A percentile compares a stretch with the other conserved stretches of the same genome.
These are phyloP conservation scores for Cladophialophora chaetospira DNA, from an alignment of 2,329 filamentous ascomycete species.

Conservation along the genomic window DNA sequence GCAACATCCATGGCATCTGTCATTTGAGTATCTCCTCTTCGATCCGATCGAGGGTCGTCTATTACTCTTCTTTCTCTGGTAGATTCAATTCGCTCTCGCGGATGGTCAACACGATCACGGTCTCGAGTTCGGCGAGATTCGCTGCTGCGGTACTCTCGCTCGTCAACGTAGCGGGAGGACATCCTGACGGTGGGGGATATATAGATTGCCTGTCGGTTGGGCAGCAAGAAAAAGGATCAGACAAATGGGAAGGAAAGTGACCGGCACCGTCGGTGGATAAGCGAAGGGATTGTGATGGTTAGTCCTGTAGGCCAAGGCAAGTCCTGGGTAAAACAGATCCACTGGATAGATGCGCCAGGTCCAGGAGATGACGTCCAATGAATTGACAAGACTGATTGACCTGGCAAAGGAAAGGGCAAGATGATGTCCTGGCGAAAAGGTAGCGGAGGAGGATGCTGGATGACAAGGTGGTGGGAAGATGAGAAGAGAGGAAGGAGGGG, in stretches of 20 bases:
- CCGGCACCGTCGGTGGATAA: conserved; percentile 22
- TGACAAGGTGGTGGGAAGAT: conserved; percentile 10
- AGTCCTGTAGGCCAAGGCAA: conserved; percentile 22
- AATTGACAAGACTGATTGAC: conserved; percentile 10
- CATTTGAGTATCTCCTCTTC: conserved; percentile 26
- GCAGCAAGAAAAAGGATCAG: conserved; percentile 23
- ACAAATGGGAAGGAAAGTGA: conserved; percentile 26
- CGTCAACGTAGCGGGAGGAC: conserved; percentile 28
- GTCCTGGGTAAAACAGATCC: conserved; percentile 20
- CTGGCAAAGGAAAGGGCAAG: conserved; percentile 13
- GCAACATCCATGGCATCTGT: conserved; percentile 24
- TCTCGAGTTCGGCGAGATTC: conserved; percentile 24
- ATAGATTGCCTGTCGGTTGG: conserved; percentile 26
- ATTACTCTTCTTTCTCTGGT: conserved; percentile 22
- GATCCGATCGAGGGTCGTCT: conserved; percentile 14
- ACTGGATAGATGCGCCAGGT: conserved; percentile 6
- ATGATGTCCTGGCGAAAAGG: conserved; percentile 17
- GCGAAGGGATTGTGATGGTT: conserved; percentile 22
- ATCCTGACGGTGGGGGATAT: conserved; percentile 23
- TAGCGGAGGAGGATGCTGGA: conserved; percentile 5
- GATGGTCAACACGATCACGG: neutral
- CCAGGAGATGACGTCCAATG: conserved; percentile 22
- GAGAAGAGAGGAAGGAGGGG: conserved; percentile 14
- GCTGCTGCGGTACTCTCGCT: conserved; percentile 26
- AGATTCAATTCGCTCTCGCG: conserved; percentile 17